Evolutionary conservation across 2,329 filamentous ascomycete genomes (phyloP).

Genomic region (Tolypocladium cylindrosporum): DNA sequence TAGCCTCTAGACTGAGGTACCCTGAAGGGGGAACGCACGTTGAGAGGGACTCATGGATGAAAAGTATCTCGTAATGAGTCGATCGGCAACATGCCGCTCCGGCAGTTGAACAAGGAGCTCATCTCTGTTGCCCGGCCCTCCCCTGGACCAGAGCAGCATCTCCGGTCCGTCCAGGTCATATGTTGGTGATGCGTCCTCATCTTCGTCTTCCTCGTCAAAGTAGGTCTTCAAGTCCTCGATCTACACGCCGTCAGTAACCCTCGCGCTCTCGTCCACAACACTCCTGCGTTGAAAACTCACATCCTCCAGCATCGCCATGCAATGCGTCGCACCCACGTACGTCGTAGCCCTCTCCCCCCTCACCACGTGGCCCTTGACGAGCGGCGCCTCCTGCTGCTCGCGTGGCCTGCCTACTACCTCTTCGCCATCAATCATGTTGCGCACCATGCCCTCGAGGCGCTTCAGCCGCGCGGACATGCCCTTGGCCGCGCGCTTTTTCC

Average conservation of each 20-base stretch:
- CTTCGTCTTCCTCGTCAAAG: slow-evolving; percentile 37
- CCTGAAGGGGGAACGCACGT: slow-evolving; percentile 22
- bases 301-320: slow-evolving; percentile 50
- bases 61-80: slow-evolving; percentile 43
- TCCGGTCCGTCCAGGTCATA: slow-evolving; percentile 29
- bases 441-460: slow-evolving; percentile 48
- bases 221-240: slow-evolving; percentile 50
- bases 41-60: slow-evolving; percentile 40
- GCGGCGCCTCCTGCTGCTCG: slow-evolving; percentile 10
- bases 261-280: not conserved
- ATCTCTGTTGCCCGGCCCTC: slow-evolving; percentile 27
- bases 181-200: slow-evolving; percentile 20
- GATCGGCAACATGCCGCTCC: slow-evolving; percentile 33
- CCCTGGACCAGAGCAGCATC: slow-evolving; percentile 30
- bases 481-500: slow-evolving; percentile 28
- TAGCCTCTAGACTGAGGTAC: slow-evolving; percentile 1
- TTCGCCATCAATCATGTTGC: slow-evolving; percentile 38
- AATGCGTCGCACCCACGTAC: slow-evolving; percentile 50
- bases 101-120: slow-evolving; percentile 40
- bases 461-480: slow-evolving; percentile 44
- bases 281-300: slow-evolving; percentile 23
- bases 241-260: slow-evolving; percentile 19
- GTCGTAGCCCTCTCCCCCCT: slow-evolving; percentile 31
- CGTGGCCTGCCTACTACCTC: slow-evolving; percentile 5
- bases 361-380: slow-evolving; percentile 31